Evolutionary conservation across 768 basidiomycete species (phyloP).

Genomic region (Mycena belliarum): DNA sequence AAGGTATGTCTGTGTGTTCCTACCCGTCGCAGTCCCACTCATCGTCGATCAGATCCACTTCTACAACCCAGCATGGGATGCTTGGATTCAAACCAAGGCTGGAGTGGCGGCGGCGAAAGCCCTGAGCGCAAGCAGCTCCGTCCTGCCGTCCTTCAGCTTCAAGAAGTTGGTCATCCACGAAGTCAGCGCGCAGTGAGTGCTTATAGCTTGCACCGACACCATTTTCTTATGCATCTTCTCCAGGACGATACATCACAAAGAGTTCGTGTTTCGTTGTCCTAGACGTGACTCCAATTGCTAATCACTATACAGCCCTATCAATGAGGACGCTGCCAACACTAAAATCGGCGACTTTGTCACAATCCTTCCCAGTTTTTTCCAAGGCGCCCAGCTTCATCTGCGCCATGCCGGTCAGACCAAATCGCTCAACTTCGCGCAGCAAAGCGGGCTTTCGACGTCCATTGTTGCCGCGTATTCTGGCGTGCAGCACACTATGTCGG

Average conservation of each 20-base stretch:
- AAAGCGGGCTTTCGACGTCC: constrained; percentile 10
- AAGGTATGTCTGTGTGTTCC: constrained; percentile 1
- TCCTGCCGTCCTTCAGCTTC: constrained; percentile 2
- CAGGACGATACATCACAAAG: neutral
- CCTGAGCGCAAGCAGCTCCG: neutral
- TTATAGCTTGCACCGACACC: too few relatives aligned
- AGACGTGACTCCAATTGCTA: neutral
- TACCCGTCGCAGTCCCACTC: neutral
- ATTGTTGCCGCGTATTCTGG: constrained; percentile 18
- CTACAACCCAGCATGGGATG: constrained; percentile 19
- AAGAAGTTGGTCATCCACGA: constrained; percentile 17
- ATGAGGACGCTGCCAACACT: constrained; percentile 5
- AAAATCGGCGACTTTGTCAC: constrained; percentile 17
- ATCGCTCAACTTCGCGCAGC: constrained; percentile 5
- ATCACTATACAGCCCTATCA: neutral
- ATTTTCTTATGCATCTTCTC: neutral
- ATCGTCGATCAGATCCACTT: constrained; percentile 13
- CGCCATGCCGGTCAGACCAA: constrained; percentile 9
- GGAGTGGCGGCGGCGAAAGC: constrained; percentile 1
- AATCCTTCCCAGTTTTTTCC: constrained; percentile 13
- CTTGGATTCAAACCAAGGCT: constrained; percentile 16
- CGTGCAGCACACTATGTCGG: constrained; percentile 11
- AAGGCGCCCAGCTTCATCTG: constrained; percentile 16
- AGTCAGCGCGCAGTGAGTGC: neutral
- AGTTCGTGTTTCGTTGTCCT: neutral